Evolutionary conservation across 805 yeast genomes (phyloP).

Genomic region (Teunomyces gatunensis): DNA sequence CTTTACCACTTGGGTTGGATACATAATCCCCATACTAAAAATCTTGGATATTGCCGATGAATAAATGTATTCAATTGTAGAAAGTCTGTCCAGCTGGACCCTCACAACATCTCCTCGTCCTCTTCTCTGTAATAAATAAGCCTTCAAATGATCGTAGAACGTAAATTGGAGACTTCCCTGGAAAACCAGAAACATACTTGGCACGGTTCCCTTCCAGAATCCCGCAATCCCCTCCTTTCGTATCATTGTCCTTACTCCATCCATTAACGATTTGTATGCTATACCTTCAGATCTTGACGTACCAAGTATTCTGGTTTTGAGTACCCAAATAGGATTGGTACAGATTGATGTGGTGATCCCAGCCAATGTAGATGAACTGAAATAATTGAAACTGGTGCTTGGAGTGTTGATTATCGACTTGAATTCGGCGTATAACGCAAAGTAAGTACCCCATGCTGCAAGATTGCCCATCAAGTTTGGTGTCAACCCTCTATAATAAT

Average conservation of each 20-base stretch:
- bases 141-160: slow-evolving; percentile 75
- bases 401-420: slow-evolving; percentile 30
- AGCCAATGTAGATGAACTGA: slow-evolving; percentile 46
- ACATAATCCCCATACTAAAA: slow-evolving; percentile 62
- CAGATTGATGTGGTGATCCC: slow-evolving; percentile 72
- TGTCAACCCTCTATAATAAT: slow-evolving; percentile 68
- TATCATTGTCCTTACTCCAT: slow-evolving; percentile 52
- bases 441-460: slow-evolving; percentile 86
- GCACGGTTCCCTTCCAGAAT: slow-evolving; percentile 72
- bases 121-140: slow-evolving; percentile 13
- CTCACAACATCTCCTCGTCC: not conserved
- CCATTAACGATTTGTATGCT: slow-evolving; percentile 56
- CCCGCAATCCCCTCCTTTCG: slow-evolving; percentile 56
- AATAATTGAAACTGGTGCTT: slow-evolving; percentile 26
- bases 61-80: slow-evolving; percentile 57
- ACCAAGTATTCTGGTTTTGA: slow-evolving; percentile 84
- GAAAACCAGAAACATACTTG: slow-evolving; percentile 75
- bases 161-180: slow-evolving; percentile 91
- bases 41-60: slow-evolving; percentile 70
- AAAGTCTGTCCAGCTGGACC: slow-evolving; percentile 22
- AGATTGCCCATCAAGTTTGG: slow-evolving; percentile 85
- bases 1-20: slow-evolving; percentile 81
- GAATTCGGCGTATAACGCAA: slow-evolving; percentile 66
- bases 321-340: slow-evolving; percentile 95
- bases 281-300: slow-evolving; percentile 41